Evolutionary conservation across 768 basidiomycete genomes (phyloP).

Genomic region (Kwoniella sp.): DNA sequence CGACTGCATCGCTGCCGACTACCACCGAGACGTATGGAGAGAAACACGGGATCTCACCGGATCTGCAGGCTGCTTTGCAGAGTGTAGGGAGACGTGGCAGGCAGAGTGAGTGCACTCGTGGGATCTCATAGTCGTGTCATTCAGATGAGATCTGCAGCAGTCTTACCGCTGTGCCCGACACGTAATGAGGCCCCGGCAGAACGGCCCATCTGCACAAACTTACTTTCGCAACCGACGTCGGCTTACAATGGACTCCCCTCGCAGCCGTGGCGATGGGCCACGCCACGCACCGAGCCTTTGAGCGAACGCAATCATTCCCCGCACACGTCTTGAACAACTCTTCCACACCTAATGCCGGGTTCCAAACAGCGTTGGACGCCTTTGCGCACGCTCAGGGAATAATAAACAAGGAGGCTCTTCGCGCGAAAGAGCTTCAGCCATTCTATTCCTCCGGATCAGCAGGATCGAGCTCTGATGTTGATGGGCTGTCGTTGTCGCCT

Average conservation of each 20-base stretch:
- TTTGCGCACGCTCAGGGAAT: slow-evolving; percentile 25
- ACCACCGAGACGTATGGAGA: slow-evolving; percentile 43
- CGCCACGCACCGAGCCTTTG: slow-evolving; percentile 24
- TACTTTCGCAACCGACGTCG: slow-evolving; percentile 8
- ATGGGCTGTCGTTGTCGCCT: slow-evolving; percentile 15
- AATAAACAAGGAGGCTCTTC: slow-evolving; percentile 24
- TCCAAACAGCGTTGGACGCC: slow-evolving; percentile 23
- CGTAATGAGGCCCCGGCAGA: too few species aligned
- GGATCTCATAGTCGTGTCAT: not conserved
- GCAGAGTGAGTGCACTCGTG: slow-evolving; percentile 28
- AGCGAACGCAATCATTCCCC: slow-evolving; percentile 36
- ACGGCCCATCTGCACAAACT: not conserved
- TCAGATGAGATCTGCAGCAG: too few species aligned
- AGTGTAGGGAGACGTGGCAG: slow-evolving; percentile 32
- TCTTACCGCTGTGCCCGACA: too few species aligned
- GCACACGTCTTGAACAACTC: slow-evolving; percentile 11
- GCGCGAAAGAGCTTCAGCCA: slow-evolving; percentile 25
- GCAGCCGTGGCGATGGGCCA: slow-evolving; percentile 20
- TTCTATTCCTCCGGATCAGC: slow-evolving; percentile 22
- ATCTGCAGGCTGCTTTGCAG: slow-evolving; percentile 31
- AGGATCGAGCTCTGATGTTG: slow-evolving; percentile 5
- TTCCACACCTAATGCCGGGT: slow-evolving; percentile 11
- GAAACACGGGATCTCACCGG: slow-evolving; percentile 38
- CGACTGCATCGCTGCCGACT: slow-evolving; percentile 30
- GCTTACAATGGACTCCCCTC: not conserved